These are phyloP conservation scores for Penstemon barbatus DNA, from an alignment of 257 asterid genomes.

Conservation along the genomic window DNA sequence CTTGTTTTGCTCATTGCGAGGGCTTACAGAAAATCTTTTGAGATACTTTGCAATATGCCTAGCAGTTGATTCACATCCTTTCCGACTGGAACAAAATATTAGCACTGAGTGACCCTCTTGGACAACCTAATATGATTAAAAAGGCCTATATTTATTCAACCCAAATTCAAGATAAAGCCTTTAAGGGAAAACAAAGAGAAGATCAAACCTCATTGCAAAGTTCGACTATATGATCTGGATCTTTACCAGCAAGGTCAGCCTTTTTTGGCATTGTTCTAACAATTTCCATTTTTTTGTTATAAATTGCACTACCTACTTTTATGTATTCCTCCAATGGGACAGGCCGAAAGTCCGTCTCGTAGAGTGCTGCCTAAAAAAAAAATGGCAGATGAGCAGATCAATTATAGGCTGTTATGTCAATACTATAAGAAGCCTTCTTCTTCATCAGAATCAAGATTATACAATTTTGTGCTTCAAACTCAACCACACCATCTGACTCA, in stretches of 20 bases:
- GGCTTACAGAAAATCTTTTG: conserved; percentile 52
- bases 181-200: conserved; percentile 27
- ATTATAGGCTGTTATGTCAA: neutral
- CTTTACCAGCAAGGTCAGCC: conserved; percentile 86
- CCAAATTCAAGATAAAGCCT: conserved; percentile 25
- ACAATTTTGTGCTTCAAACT: no score
- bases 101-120: conserved; percentile 98
- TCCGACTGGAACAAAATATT: conserved; percentile 92
- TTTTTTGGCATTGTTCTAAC: conserved; percentile 70
- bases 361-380: conserved; percentile 77
- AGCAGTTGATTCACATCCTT: conserved; percentile 98
- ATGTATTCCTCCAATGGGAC: conserved; percentile 95
- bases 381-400: conserved; percentile 23
- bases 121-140: conserved; percentile 64
- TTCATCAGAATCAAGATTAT: no score
- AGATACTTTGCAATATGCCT: conserved; percentile 86
- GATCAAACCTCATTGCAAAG: conserved; percentile 87
- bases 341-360: conserved; percentile 93
- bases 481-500: no score
- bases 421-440: no score
- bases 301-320: conserved; percentile 77
- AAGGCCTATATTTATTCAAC: conserved; percentile 22
- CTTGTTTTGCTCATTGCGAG: conserved; percentile 47
- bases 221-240: conserved; percentile 95
- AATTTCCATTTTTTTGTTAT: conserved; percentile 74